Evolutionary conservation across 805 yeast species (phyloP).

Genomic region (Yamadazyma paraphyllophila): DNA sequence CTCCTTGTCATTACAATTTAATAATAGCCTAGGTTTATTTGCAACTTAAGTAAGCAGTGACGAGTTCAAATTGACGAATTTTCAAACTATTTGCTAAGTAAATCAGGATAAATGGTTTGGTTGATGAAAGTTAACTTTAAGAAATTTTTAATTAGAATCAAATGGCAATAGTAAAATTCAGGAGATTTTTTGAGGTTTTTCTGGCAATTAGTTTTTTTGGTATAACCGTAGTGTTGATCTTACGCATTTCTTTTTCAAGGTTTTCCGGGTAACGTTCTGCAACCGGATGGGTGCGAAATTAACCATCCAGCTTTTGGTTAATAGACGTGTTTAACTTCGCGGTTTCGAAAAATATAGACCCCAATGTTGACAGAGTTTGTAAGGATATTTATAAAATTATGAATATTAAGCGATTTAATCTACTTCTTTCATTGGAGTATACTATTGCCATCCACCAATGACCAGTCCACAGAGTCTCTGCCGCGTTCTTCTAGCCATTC

Average conservation of each 20-base stretch:
- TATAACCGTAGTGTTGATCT: constrained; percentile 8
- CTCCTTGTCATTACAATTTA: constrained; percentile 5
- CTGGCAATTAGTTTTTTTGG: constrained; percentile 5
- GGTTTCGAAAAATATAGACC: background rate
- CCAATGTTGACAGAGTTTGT: constrained; percentile 10
- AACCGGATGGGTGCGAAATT: constrained; percentile 3
- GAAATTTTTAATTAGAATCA: too few species aligned
- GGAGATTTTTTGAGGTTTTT: constrained; percentile 5
- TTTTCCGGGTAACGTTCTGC: constrained; percentile 8
- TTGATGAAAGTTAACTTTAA: too few species aligned
- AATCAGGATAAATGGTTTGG: too few species aligned
- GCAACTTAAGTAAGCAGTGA: background rate
- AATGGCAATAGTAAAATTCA: background rate
- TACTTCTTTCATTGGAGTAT: constrained; percentile 14
- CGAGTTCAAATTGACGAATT: too few species aligned
- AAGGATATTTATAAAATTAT: background rate
- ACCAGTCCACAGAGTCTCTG: constrained; percentile 65
- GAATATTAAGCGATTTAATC: constrained; percentile 19
- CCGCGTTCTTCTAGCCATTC: constrained; percentile 62
- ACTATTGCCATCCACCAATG: constrained; percentile 28
- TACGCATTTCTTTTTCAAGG: constrained; percentile 7
- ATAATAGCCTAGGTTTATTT: background rate
- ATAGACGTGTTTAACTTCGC: constrained; percentile 9
- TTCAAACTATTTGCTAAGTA: too few species aligned
- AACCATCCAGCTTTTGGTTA: background rate